phyloP scores from a whole-genome alignment of 78 protist genomes.

The Bigelowiella natans region DNA sequence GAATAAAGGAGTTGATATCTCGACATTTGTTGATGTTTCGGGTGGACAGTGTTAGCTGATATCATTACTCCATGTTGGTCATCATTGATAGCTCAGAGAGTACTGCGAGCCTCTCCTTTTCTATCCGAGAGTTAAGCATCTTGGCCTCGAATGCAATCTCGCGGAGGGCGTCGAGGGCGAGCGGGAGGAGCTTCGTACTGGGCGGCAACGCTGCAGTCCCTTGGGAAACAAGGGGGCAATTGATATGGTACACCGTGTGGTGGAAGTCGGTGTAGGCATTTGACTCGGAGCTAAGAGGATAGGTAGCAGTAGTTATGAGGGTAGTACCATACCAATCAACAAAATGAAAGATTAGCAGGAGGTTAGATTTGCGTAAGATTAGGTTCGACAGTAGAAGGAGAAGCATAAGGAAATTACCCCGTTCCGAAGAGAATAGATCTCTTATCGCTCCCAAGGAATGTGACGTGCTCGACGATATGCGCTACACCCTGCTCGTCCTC shows the following conservation, averaged over 20 bases:
- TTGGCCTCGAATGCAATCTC: conserved; percentile 19
- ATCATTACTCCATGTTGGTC: not conserved
- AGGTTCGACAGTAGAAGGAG: too few species aligned
- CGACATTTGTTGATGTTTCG: too few species aligned
- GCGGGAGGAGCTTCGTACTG: not conserved
- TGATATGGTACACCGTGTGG: conserved; percentile 9
- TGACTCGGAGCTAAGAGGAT: not conserved
- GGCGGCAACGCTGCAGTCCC: not conserved
- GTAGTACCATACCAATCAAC: too few species aligned
- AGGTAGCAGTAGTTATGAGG: too few species aligned
- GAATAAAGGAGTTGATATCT: too few species aligned
- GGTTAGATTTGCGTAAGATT: too few species aligned
- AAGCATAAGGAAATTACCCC: not conserved
- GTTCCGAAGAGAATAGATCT: not conserved
- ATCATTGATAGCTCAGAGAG: conserved; percentile 12
- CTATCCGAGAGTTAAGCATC: conserved; percentile 9
- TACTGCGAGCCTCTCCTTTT: conserved; percentile 3
- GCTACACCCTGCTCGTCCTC: conserved; percentile 18
- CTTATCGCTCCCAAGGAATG: not conserved
- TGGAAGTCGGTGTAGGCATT: conserved; percentile 14
- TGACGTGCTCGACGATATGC: conserved; percentile 17
- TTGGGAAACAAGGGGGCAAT: not conserved
- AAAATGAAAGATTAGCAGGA: too few species aligned
- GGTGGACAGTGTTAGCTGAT: too few species aligned
- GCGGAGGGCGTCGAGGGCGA: conserved; percentile 19